These are phyloP conservation scores for Pythium coloratum DNA, from an alignment of 352 stramenopile genomes.

Conservation along the genomic window DNA sequence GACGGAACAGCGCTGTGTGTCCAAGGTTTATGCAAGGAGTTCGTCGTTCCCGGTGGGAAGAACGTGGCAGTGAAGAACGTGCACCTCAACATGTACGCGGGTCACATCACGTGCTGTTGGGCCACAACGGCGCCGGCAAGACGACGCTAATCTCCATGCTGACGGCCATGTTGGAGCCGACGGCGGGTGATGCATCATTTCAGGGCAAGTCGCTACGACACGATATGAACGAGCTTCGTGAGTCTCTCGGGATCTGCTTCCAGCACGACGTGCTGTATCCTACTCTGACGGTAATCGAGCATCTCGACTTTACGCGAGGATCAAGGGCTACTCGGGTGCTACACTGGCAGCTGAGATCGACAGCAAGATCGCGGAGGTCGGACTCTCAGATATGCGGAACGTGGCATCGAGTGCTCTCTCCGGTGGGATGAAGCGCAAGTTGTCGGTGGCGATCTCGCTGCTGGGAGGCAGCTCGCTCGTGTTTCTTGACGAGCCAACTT, in stretches of 20 bases:
- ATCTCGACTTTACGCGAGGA: conserved; percentile 43
- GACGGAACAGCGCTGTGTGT: conserved; percentile 32
- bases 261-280: conserved; percentile 68
- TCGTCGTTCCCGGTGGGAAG: conserved; percentile 51
- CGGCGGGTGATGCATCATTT: conserved; percentile 34
- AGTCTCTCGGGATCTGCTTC: conserved; percentile 59
- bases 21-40: conserved; percentile 44
- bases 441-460: conserved; percentile 83
- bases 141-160: conserved; percentile 85
- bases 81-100: conserved; percentile 78
- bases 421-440: conserved; percentile 82
- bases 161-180: conserved; percentile 53
- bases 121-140: conserved; percentile 89
- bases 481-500: conserved; percentile 29
- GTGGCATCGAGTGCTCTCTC: conserved; percentile 44
- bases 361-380: conserved; percentile 37
- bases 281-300: conserved; percentile 54
- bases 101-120: conserved; percentile 88
- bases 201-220: conserved; percentile 29
- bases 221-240: conserved; percentile 63
- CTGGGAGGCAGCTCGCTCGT: conserved; percentile 46
- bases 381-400: conserved; percentile 41
- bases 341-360: conserved; percentile 21
- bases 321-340: conserved; percentile 38
- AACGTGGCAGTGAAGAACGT: conserved; percentile 74